Percentiles rank a stretch among this genome's conserved stretches.
phyloP scores from a whole-genome alignment of 2,329 filamentous ascomycete genomes.

The Trichoderma gracile region DNA sequence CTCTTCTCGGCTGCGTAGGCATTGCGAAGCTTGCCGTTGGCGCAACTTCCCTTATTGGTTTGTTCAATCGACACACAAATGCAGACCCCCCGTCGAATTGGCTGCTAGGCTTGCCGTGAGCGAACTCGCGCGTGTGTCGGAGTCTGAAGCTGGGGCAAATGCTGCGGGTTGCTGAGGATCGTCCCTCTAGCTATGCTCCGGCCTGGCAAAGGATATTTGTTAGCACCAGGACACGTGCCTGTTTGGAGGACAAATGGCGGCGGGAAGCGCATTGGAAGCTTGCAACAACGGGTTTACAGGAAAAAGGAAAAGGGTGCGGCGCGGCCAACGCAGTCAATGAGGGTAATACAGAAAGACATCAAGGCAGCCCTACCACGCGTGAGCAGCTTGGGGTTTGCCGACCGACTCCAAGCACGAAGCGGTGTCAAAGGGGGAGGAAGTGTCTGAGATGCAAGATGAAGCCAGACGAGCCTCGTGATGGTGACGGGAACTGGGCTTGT shows the following conservation, averaged over 20 bases:
- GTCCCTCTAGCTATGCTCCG: not conserved
- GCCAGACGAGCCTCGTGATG: constrained; percentile 30
- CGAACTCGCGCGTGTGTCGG: constrained; percentile 6
- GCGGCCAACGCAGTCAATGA: constrained; percentile 4
- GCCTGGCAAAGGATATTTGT: constrained; percentile 4
- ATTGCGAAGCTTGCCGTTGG: constrained; percentile 35
- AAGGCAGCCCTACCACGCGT: not conserved
- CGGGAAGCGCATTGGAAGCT: constrained; percentile 3
- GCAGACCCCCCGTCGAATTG: constrained; percentile 31
- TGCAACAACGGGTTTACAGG: not conserved
- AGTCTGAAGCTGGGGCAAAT: not conserved
- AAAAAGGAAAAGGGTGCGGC: not conserved
- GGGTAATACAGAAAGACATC: not conserved
- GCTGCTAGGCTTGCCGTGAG: not conserved
- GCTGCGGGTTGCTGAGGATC: not conserved
- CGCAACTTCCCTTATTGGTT: constrained; percentile 32
- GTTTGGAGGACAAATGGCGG: not conserved
- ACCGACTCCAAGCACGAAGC: not conserved
- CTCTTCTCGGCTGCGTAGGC: constrained; percentile 41
- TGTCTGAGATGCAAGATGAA: not conserved
- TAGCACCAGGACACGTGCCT: not conserved
- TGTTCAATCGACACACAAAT: constrained; percentile 30
- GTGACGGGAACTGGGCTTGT: constrained; percentile 26
- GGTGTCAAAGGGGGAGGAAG: not conserved
- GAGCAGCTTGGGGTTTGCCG: not conserved